A percentile compares a stretch with the other conserved stretches of the same genome.
phyloP scores from a whole-genome alignment of 208 protist genomes.

The Trypanosoma boissoni region DNA sequence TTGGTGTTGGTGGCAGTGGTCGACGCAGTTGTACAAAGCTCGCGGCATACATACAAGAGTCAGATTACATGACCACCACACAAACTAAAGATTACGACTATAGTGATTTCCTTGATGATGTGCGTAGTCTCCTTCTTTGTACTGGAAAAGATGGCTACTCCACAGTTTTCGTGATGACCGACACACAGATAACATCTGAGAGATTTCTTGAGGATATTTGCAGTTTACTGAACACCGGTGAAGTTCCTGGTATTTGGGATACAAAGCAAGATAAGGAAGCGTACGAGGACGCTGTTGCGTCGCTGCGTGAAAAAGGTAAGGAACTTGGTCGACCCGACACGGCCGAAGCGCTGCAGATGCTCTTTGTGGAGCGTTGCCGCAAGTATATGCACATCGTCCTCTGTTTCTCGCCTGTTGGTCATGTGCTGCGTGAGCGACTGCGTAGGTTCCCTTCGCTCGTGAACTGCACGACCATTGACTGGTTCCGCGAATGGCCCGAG shows the following conservation, averaged over 20 bases:
- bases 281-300: conserved; percentile 85
- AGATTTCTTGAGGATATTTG: conserved; percentile 97
- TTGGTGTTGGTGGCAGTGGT: conserved; percentile 97
- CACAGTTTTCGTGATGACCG: conserved; percentile 95
- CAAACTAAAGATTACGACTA: conserved; percentile 94
- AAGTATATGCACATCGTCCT: conserved; percentile 96
- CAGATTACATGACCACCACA: conserved; percentile 91
- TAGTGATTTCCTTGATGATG: conserved; percentile 95
- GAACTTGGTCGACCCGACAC: conserved; percentile 82
- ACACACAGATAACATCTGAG: conserved; percentile 95
- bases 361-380: conserved; percentile 92
- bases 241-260: conserved; percentile 94
- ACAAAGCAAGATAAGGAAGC: conserved; percentile 90
- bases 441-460: conserved; percentile 97
- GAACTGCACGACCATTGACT: conserved; percentile 99
- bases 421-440: conserved; percentile 91
- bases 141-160: conserved; percentile 92
- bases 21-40: conserved; percentile 93
- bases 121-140: conserved; percentile 88
- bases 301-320: conserved; percentile 84
- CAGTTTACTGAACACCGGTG: conserved; percentile 96
- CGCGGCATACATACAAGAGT: conserved; percentile 93
- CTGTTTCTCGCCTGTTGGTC: conserved; percentile 97
- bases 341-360: conserved; percentile 74
- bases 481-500: conserved; percentile 97